Evolutionary conservation across 371 early-diverging fungal genomes (phyloP).

Genomic region (Circinella minor): DNA sequence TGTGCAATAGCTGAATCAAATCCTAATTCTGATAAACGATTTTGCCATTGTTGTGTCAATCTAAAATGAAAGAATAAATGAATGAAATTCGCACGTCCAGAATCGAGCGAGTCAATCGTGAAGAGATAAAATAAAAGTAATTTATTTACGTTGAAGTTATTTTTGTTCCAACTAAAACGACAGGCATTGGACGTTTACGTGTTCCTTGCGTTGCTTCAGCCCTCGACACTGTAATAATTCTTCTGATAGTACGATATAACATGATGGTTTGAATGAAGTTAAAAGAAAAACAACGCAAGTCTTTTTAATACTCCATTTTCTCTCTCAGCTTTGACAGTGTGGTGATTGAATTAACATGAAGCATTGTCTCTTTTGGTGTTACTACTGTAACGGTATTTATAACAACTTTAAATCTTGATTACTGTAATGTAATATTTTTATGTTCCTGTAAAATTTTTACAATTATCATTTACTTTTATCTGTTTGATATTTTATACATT

Average conservation of each 20-base stretch:
- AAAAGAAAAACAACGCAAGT: neutral
- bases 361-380: no score
- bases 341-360: no score
- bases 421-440: no score
- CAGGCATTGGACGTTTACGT: conserved; percentile 25
- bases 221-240: conserved; percentile 7
- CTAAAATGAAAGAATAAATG: neutral
- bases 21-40: conserved; percentile 31
- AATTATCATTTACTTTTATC: no score
- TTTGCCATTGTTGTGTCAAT: conserved; percentile 28
- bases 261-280: neutral
- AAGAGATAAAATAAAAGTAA: no score
- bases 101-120: no score
- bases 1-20: conserved; percentile 25
- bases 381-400: no score
- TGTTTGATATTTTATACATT: no score
- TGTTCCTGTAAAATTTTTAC: no score
- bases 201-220: conserved; percentile 2
- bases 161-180: conserved; percentile 15
- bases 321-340: neutral
- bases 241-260: neutral
- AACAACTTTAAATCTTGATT: no score
- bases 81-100: no score
- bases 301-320: neutral
- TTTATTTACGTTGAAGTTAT: conserved; percentile 15